These are phyloP conservation scores for Penicillium flavigenum DNA, from an alignment of 495 filamentous ascomycete genomes.

Conservation along the genomic window DNA sequence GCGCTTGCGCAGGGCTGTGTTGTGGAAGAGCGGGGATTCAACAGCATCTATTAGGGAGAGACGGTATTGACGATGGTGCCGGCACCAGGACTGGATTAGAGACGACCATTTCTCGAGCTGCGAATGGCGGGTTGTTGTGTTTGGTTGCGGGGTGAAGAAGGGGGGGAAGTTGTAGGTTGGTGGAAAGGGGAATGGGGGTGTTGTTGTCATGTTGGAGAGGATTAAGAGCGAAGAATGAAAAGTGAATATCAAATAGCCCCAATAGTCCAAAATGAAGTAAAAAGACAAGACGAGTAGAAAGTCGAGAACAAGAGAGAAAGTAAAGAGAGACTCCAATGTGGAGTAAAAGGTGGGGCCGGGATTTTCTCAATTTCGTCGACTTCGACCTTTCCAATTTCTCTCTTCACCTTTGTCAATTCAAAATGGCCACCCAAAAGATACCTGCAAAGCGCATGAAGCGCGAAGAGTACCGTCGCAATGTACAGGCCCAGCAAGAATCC, in stretches of 20 bases:
- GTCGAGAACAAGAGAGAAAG: constrained; percentile 8
- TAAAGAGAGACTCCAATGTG: constrained; percentile 4
- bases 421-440: constrained; percentile 15
- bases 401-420: not conserved
- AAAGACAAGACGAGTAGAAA: not conserved
- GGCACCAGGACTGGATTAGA: constrained; percentile 84
- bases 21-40: constrained; percentile 58
- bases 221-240: not conserved
- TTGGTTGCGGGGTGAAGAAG: constrained; percentile 70
- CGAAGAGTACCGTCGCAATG: constrained; percentile 62
- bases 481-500: constrained; percentile 29
- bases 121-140: constrained; percentile 67
- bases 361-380: constrained; percentile 12
- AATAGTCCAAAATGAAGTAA: not conserved
- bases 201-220: constrained; percentile 13
- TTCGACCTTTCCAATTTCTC: constrained; percentile 10
- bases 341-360: constrained; percentile 18
- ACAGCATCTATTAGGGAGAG: constrained; percentile 64
- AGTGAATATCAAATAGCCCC: not conserved
- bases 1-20: constrained; percentile 51
- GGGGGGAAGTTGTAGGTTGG: constrained; percentile 52
- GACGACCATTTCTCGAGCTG: constrained; percentile 82
- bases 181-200: constrained; percentile 41
- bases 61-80: constrained; percentile 67
- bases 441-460: constrained; percentile 70